phyloP scores from a whole-genome alignment of 768 basidiomycete species.

The Postia placenta region DNA sequence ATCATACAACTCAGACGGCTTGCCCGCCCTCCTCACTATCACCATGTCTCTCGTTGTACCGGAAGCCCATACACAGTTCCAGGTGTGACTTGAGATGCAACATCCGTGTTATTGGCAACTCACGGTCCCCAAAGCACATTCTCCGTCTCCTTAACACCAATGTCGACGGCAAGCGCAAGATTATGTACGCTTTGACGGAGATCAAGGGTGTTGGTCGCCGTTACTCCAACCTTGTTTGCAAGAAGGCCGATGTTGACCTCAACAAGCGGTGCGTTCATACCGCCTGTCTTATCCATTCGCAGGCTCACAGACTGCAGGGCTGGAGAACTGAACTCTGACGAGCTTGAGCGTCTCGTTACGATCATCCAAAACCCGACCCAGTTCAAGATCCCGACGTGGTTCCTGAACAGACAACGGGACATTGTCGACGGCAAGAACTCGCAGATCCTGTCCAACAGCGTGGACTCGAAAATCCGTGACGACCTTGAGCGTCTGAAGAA shows the following conservation, averaged over 20 bases:
- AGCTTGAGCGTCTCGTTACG: constrained; percentile 96
- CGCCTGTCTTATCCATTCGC: neutral
- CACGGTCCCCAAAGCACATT: constrained; percentile 93
- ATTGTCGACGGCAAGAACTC: constrained; percentile 95
- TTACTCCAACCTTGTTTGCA: constrained; percentile 98
- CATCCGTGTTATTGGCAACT: no score
- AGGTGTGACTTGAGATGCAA: no score
- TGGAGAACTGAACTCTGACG: constrained; percentile 98
- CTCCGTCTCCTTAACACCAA: constrained; percentile 99
- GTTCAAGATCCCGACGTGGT: constrained; percentile 99
- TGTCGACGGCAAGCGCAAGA: constrained; percentile 98
- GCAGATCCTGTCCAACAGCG: constrained; percentile 92
- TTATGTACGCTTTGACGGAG: constrained; percentile 99
- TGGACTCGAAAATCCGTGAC: constrained; percentile 97
- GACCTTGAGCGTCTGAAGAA: constrained; percentile 99
- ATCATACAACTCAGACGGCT: neutral
- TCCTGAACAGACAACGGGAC: constrained; percentile 98
- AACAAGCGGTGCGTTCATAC: constrained; percentile 80
- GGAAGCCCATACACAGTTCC: constrained; percentile 93
- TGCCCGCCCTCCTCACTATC: constrained; percentile 3
- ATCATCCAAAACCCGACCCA: constrained; percentile 99
- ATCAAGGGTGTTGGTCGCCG: constrained; percentile 99
- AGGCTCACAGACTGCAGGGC: constrained; percentile 49
- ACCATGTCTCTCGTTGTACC: constrained; percentile 96
- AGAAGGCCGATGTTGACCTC: constrained; percentile 99